Evolutionary conservation across 2,329 filamentous ascomycete species (phyloP).

Genomic region (Neoscytalidium dimidiatum): DNA sequence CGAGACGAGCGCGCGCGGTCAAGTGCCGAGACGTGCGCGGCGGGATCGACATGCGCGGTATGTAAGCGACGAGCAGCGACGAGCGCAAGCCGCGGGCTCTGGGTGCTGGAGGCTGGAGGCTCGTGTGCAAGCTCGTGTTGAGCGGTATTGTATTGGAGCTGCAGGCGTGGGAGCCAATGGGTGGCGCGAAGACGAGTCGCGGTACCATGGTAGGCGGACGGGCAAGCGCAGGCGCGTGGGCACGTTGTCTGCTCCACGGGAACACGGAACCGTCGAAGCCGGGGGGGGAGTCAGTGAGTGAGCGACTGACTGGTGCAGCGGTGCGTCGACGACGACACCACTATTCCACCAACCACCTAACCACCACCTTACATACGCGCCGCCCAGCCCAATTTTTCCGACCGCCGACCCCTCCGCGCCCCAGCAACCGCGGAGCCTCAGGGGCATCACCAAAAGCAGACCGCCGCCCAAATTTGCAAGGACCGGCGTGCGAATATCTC

Average conservation of each 20-base stretch:
- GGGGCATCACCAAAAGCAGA: neutral
- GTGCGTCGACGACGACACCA: neutral
- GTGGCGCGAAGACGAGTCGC: neutral
- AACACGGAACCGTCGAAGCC: neutral
- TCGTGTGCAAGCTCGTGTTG: neutral
- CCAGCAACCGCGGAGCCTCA: neutral
- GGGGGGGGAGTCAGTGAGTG: neutral
- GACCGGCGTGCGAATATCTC: too few species aligned
- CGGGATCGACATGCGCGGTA: neutral
- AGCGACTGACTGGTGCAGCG: neutral
- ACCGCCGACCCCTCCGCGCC: neutral
- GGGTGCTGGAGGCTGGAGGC: neutral
- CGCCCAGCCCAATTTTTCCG: neutral
- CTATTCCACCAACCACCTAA: neutral
- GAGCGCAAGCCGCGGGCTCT: neutral
- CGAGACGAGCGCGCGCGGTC: neutral
- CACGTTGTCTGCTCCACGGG: neutral
- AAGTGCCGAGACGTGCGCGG: neutral
- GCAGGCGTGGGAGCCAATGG: slow-evolving; percentile 4
- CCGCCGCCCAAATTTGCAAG: neutral
- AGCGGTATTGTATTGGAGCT: neutral
- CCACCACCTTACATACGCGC: neutral
- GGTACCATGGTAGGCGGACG: neutral
- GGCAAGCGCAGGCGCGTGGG: neutral
- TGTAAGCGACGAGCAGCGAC: neutral